Conservation (phyloP, 805 yeast species). For the Blastobotrys peoriensis region DNA sequence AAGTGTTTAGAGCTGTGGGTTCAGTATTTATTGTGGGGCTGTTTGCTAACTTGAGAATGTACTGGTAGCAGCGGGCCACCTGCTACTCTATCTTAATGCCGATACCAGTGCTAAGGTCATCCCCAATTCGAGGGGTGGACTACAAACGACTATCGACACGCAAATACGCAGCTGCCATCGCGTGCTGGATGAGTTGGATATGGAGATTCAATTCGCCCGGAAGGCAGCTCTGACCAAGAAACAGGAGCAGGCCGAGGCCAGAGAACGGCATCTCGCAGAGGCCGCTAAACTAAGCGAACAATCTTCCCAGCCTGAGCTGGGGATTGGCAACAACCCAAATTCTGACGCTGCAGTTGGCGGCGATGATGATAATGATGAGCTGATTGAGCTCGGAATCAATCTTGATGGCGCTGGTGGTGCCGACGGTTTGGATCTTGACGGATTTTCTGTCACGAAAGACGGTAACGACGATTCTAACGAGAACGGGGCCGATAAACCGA, state of each 20-base stretch:
- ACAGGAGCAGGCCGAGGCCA: slow-evolving; percentile 7
- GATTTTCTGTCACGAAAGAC: background rate
- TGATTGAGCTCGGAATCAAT: background rate
- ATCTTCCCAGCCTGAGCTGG: background rate
- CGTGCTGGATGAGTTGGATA: slow-evolving; percentile 18
- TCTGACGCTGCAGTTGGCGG: too few relatives aligned
- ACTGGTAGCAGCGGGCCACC: slow-evolving; percentile 17
- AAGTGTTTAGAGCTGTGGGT: slow-evolving; percentile 1
- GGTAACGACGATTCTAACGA: background rate
- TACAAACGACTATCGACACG: slow-evolving; percentile 19
- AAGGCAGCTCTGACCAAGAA: slow-evolving; percentile 6
- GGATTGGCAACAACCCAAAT: background rate
- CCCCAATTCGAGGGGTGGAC: slow-evolving; percentile 21
- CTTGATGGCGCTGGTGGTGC: slow-evolving; percentile 5
- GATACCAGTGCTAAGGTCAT: slow-evolving; percentile 17
- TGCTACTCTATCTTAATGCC: slow-evolving; percentile 12
- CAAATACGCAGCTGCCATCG: slow-evolving; percentile 15
- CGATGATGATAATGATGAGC: background rate
- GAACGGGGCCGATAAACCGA: background rate
- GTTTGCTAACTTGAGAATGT: slow-evolving; percentile 11
- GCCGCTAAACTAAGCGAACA: background rate
- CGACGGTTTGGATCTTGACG: slow-evolving; percentile 7
- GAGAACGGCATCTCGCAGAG: slow-evolving; percentile 1
- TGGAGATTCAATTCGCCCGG: slow-evolving; percentile 16
- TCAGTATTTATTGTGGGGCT: too few relatives aligned